Conservation (phyloP, 768 basidiomycete genomes). For the Cubamyces lactineus region DNA sequence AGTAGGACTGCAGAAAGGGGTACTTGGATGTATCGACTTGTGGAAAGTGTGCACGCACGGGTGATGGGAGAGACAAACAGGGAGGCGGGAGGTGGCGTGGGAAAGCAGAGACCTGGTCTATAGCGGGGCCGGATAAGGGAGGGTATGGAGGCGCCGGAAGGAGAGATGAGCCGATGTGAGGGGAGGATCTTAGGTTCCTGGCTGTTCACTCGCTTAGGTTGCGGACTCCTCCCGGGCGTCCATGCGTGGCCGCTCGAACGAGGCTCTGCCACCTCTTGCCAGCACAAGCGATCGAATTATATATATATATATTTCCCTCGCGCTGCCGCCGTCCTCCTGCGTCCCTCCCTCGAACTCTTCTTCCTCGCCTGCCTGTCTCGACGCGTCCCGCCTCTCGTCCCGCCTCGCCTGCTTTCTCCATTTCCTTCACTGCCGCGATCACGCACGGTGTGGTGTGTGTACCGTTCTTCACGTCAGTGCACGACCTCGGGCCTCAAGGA, state of each 20-base stretch:
- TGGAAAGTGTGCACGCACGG: too few relatives aligned
- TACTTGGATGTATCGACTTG: too few relatives aligned
- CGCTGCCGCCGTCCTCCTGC: background rate
- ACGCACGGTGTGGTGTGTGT: too few relatives aligned
- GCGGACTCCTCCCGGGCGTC: too few relatives aligned
- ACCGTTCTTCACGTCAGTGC: background rate
- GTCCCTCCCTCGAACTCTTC: background rate
- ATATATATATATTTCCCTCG: too few relatives aligned
- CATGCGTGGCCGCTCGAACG: too few relatives aligned
- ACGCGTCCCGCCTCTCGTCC: background rate
- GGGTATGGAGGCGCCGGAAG: background rate
- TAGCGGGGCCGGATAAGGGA: background rate
- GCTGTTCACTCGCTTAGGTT: background rate
- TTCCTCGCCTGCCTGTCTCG: background rate
- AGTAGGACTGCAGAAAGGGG: too few relatives aligned
- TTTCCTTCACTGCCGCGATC: background rate
- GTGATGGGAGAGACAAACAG: too few relatives aligned
- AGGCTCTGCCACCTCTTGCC: too few relatives aligned
- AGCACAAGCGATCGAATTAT: too few relatives aligned
- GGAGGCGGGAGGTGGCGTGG: background rate
- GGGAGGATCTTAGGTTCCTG: background rate
- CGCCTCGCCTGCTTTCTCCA: background rate
- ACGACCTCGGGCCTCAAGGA: constrained; percentile 2
- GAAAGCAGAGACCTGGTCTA: background rate
- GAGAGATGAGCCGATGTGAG: constrained; percentile 1